Evolutionary conservation across 2,329 filamentous ascomycete genomes (phyloP).

Genomic region (Penicillium occitanis): DNA sequence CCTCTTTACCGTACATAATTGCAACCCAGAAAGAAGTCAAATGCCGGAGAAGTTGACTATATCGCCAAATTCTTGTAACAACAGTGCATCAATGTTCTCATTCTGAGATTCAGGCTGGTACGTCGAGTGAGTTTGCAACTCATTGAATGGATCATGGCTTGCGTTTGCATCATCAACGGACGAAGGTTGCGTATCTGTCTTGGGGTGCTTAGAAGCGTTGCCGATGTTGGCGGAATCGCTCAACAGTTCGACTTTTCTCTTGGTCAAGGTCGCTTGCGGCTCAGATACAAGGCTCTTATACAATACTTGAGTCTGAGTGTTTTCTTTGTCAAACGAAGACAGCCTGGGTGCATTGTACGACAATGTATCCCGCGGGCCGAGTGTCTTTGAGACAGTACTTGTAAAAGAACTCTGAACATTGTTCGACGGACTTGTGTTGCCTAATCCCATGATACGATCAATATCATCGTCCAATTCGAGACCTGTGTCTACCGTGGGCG

Average conservation of each 20-base stretch:
- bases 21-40: neutral
- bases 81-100: conserved; percentile 15
- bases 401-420: neutral
- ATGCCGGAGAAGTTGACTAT: conserved; percentile 21
- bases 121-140: neutral
- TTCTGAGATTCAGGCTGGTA: neutral
- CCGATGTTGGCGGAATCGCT: neutral
- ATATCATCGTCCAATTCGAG: neutral
- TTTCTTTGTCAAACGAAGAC: neutral
- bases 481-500: neutral
- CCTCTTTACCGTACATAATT: neutral
- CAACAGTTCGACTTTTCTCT: neutral
- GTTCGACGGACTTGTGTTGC: neutral
- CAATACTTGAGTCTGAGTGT: neutral
- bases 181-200: neutral
- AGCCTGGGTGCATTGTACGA: neutral
- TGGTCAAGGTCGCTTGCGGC: neutral
- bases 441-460: neutral
- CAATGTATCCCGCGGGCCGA: neutral
- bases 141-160: neutral
- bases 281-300: neutral
- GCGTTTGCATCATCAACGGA: neutral
- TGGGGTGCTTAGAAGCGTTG: conserved; percentile 4
- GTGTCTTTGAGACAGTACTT: neutral
- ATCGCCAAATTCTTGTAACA: conserved; percentile 21